These are phyloP conservation scores for Capronia americana DNA, from an alignment of 2,329 filamentous ascomycete species.

Conservation along the genomic window DNA sequence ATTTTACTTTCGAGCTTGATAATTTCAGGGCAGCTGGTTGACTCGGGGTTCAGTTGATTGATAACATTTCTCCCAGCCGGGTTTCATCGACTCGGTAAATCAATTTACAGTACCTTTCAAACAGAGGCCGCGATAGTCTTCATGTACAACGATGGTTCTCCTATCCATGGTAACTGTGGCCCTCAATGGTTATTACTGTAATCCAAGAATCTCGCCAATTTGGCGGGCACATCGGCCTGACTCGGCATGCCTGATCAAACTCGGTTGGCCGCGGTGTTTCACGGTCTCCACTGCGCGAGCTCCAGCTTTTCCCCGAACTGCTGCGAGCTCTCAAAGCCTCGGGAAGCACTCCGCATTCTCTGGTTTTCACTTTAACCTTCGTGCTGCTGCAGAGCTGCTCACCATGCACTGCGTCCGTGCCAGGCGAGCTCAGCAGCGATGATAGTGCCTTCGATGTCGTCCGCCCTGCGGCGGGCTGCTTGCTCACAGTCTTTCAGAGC, in stretches of 20 bases:
- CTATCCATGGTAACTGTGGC: background rate
- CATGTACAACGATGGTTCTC: background rate
- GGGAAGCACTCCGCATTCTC: conserved; percentile 32
- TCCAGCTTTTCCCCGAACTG: conserved; percentile 34
- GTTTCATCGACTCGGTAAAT: background rate
- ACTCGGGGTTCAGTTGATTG: background rate
- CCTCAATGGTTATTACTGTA: background rate
- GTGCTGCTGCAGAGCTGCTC: conserved; percentile 20
- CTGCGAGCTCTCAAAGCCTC: conserved; percentile 22
- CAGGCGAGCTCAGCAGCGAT: conserved; percentile 38
- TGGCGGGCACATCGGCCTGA: background rate
- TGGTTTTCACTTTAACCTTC: conserved; percentile 19
- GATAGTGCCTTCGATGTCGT: conserved; percentile 28
- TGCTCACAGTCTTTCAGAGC: conserved; percentile 12
- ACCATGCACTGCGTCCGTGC: conserved; percentile 25
- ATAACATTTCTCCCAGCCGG: background rate
- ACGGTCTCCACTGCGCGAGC: conserved; percentile 2
- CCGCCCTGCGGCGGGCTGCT: conserved; percentile 27
- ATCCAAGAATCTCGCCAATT: background rate
- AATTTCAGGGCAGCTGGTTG: background rate
- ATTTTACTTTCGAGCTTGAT: conserved; percentile 3
- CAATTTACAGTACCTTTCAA: background rate
- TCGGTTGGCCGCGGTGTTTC: conserved; percentile 18
- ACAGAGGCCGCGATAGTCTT: background rate
- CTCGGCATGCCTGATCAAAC: background rate